Evolutionary conservation across 2,329 filamentous ascomycete species (phyloP).

Genomic region (Alternaria novae-zelandiae): DNA sequence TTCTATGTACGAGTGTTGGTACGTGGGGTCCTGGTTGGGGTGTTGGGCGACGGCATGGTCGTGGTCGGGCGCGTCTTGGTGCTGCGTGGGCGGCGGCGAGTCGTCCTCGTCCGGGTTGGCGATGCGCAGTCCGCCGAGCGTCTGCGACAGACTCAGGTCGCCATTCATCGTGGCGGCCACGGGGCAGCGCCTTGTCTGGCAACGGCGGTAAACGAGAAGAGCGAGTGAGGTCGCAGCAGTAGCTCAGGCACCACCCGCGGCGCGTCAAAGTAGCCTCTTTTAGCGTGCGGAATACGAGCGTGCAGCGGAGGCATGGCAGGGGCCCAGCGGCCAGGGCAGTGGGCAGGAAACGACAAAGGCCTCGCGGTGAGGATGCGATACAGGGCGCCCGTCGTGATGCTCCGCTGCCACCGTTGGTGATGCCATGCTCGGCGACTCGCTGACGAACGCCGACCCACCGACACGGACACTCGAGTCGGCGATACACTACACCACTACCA

Average conservation of each 20-base stretch:
- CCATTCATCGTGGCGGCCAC: constrained; percentile 72
- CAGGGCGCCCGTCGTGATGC: constrained; percentile 17
- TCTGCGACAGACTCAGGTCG: constrained; percentile 89
- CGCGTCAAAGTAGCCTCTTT: constrained; percentile 22
- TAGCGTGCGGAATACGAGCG: constrained; percentile 17
- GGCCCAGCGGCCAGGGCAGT: constrained; percentile 39
- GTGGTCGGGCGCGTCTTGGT: constrained; percentile 1
- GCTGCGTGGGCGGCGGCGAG: constrained; percentile 35
- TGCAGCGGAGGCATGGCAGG: constrained; percentile 34
- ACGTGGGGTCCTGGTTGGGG: constrained; percentile 36
- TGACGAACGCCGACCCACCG: constrained; percentile 3
- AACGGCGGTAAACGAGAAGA: constrained; percentile 30
- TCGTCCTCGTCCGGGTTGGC: constrained; percentile 88
- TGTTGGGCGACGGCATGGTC: constrained; percentile 47
- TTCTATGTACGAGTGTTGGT: constrained; percentile 10
- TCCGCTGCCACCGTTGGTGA: constrained; percentile 17
- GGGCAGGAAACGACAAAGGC: constrained; percentile 17
- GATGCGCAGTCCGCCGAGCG: constrained; percentile 91
- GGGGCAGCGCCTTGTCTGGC: constrained; percentile 20
- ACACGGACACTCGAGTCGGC: background rate
- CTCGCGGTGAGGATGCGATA: constrained; percentile 29
- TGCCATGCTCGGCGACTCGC: constrained; percentile 25
- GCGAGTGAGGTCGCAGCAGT: constrained; percentile 21
- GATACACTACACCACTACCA: background rate
- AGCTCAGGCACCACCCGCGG: constrained; percentile 29